Conservation (phyloP, 768 basidiomycete species). For the Xanthoconium stramineum region DNA sequence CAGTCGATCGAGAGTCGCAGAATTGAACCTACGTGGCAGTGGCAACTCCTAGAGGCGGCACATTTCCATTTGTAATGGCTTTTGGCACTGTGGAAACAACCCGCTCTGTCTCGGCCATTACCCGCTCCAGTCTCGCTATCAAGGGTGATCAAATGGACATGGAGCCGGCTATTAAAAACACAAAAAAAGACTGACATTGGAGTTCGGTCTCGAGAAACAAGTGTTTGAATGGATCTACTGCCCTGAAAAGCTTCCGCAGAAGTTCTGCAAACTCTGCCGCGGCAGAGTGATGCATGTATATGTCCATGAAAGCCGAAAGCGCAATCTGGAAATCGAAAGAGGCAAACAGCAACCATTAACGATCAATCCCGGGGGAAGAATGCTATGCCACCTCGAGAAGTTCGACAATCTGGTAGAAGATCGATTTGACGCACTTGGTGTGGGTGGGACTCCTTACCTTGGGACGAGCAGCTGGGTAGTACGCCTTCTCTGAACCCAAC, state of each 20-base stretch:
- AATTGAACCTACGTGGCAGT: constrained; percentile 14
- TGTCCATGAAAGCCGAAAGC: constrained; percentile 12
- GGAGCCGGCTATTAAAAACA: too few species aligned
- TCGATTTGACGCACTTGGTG: constrained; percentile 2
- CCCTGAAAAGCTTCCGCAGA: constrained; percentile 18
- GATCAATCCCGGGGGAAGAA: neutral
- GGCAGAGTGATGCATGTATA: constrained; percentile 2
- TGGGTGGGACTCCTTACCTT: constrained; percentile 36
- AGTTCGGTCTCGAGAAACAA: constrained; percentile 23
- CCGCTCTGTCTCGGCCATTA: constrained; percentile 10
- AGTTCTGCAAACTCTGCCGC: constrained; percentile 3
- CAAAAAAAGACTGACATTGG: constrained; percentile 15
- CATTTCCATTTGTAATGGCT: neutral
- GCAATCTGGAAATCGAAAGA: constrained; percentile 21
- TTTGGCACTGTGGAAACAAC: neutral
- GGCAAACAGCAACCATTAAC: neutral
- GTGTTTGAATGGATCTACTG: constrained; percentile 19
- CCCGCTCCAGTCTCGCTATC: constrained; percentile 20
- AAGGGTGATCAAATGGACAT: neutral
- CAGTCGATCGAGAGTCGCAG: neutral
- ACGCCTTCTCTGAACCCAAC: constrained; percentile 47
- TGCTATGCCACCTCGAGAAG: constrained; percentile 43
- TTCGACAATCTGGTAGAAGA: constrained; percentile 43
- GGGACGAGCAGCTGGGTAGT: constrained; percentile 48
- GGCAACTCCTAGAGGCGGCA: neutral